Base-by-base conservation (phyloP, 352 stramenopile genomes). In the Phytophthora colocasiae region DNA sequence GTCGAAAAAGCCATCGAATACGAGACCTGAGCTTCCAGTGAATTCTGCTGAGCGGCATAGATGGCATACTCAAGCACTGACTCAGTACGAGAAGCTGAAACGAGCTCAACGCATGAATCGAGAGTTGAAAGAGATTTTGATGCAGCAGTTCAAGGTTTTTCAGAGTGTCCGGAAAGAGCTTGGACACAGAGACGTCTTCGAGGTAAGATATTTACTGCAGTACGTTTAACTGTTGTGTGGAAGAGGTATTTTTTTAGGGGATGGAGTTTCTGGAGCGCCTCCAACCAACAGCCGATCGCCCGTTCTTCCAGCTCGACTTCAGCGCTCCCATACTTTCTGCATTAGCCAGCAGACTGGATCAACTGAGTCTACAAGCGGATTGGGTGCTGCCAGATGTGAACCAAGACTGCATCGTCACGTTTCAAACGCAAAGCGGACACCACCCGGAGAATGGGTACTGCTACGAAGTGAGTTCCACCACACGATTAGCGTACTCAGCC, bases 231-330 rank as follows among this genome's bases (percentile, higher is more conserved):
- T 41, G 7, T 10, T 12, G 26, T 24, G 12, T 6, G 10, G 10
- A 22, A 7, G 12, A 2, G 12, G 34, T 46, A 44, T 43, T 44
- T 44, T 57, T 34, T 8, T 9, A 49, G 39, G 26, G 52, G 46
- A 32, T 50, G 27, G 26, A 43, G 6, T 60, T 51, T 43, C 3
- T 43, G 4, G 26, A 51, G n/a, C 39, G 12, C 22, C 52, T 43
- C 2, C 26, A 51, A 15, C 52, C 52, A 44, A 60, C 27, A 2
- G 52, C 40, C 15, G 52, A 60, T 8, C 39, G 27, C 40, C 26
- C 52, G 27, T 43, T 51, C 27, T 51, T 43, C 15, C 52, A 51
- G 6, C 22, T 60, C 19, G 52, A 60, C 27, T 51, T 50, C 19
- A 60, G 24, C 9, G 52, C 31, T 24, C 27, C 27, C 15, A 29